Percentiles rank a stretch among this genome's conserved stretches.
phyloP scores from a whole-genome alignment of 225 moss, liverwort and hornwort species.

The Takakia lepidozioides region DNA sequence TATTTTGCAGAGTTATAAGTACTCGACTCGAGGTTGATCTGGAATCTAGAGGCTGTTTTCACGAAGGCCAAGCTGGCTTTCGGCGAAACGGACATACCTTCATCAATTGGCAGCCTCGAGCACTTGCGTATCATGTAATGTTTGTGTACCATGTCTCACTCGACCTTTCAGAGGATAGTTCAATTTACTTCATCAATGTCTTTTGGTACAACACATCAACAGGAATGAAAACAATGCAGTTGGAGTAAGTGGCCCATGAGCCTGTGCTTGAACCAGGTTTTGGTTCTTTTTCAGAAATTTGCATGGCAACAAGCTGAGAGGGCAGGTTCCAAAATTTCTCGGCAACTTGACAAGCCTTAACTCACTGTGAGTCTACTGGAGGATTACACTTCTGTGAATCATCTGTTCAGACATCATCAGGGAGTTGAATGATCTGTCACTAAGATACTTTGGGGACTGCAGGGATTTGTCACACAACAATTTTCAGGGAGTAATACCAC shows the following conservation, averaged over 20 bases:
- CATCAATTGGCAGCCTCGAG: conserved; percentile 61
- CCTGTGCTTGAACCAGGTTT: neutral
- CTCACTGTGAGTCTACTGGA: conserved; percentile 23
- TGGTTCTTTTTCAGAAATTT: conserved; percentile 32
- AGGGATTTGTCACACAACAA: conserved; percentile 60
- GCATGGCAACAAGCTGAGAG: conserved; percentile 47
- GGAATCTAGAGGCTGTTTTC: too few species aligned
- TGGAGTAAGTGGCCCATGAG: too few species aligned
- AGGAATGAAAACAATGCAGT: too few species aligned
- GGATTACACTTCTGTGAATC: neutral
- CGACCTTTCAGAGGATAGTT: neutral
- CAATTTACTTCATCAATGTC: neutral
- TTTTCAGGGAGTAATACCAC: conserved; percentile 56
- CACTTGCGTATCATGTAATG: conserved; percentile 63
- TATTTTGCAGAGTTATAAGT: too few species aligned
- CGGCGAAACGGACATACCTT: too few species aligned
- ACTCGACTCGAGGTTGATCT: too few species aligned
- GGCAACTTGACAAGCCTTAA: conserved; percentile 70
- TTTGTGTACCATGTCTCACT: neutral
- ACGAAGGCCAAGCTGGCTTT: too few species aligned
- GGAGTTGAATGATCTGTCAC: neutral
- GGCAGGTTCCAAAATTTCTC: conserved; percentile 51
- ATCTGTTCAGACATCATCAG: neutral
- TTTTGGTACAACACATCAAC: neutral
- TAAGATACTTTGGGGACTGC: conserved; percentile 8